Percentiles rank a stretch among this genome's conserved stretches.
These are phyloP conservation scores for Phalaenopsis equestris DNA, from an alignment of 106 monocot genomes.

Conservation along the genomic window DNA sequence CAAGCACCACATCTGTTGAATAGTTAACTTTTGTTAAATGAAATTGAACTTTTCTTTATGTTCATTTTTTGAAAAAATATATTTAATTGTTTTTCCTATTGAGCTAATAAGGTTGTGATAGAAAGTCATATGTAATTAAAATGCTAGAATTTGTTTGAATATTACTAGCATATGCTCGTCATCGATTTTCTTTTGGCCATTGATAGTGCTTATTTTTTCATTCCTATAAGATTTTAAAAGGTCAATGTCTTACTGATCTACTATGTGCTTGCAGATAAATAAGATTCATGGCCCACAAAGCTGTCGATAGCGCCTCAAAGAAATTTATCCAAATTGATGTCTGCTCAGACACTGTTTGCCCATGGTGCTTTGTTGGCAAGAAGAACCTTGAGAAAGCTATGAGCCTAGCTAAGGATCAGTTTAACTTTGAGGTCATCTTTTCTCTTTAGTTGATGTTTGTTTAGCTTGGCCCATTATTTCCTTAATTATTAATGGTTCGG, in stretches of 20 bases:
- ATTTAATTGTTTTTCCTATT: no score
- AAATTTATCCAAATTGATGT: constrained; percentile 76
- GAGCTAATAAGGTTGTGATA: no score
- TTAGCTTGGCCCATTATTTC: background rate
- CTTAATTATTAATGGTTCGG: background rate
- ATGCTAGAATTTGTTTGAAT: no score
- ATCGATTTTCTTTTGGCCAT: no score
- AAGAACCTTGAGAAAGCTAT: constrained; percentile 94
- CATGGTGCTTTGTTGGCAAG: constrained; percentile 96
- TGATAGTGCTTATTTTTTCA: no score
- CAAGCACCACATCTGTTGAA: no score
- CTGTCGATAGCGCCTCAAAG: constrained; percentile 20
- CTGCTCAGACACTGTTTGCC: constrained; percentile 80
- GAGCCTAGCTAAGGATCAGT: constrained; percentile 47
- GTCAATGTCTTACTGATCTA: background rate
- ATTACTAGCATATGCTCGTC: no score
- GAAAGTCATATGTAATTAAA: no score
- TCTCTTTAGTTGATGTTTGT: background rate
- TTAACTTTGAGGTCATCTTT: constrained; percentile 68
- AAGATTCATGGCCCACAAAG: constrained; percentile 32
- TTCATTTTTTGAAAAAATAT: no score
- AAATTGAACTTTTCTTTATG: no score
- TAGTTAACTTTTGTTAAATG: no score
- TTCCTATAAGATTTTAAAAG: background rate
- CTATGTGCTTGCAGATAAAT: constrained; percentile 15